phyloP scores from a whole-genome alignment of 176 grass and related monocot species.

The Ensete glaucum region DNA sequence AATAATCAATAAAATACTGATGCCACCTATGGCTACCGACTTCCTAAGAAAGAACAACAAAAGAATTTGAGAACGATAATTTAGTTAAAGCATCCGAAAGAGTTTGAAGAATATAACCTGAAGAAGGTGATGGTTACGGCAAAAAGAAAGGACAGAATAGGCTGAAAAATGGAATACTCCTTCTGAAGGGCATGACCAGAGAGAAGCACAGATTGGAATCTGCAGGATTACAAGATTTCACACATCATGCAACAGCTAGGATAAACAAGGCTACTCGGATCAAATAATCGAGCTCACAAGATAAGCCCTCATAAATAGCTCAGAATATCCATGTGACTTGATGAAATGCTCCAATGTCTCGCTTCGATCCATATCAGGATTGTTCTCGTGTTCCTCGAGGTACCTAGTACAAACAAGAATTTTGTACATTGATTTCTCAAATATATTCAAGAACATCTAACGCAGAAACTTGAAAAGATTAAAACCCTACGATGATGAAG shows the following conservation, averaged over 20 bases:
- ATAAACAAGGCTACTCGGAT: background rate
- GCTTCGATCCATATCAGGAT: constrained; percentile 49
- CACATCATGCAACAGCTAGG: constrained; percentile 1
- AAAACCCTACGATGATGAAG: no score
- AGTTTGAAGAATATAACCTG: constrained; percentile 26
- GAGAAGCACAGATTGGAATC: constrained; percentile 69
- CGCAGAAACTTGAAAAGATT: background rate
- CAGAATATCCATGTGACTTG: constrained; percentile 55
- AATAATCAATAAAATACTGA: no score
- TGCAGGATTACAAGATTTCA: constrained; percentile 15
- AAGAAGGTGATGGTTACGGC: constrained; percentile 72
- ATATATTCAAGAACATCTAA: background rate
- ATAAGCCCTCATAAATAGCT: constrained; percentile 68
- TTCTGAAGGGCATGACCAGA: constrained; percentile 82
- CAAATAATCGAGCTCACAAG: constrained; percentile 36
- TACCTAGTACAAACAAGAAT: constrained; percentile 39
- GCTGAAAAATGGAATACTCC: constrained; percentile 70
- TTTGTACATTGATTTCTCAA: background rate
- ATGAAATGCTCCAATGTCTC: constrained; percentile 80
- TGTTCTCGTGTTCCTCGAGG: constrained; percentile 59
- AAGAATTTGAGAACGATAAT: background rate
- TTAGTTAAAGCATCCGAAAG: background rate
- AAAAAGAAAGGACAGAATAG: constrained; percentile 84
- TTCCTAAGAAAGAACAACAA: background rate
- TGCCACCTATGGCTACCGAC: background rate